Base-by-base conservation (phyloP, 2,329 filamentous ascomycete species). In the Trichoderma cornu-damae region DNA sequence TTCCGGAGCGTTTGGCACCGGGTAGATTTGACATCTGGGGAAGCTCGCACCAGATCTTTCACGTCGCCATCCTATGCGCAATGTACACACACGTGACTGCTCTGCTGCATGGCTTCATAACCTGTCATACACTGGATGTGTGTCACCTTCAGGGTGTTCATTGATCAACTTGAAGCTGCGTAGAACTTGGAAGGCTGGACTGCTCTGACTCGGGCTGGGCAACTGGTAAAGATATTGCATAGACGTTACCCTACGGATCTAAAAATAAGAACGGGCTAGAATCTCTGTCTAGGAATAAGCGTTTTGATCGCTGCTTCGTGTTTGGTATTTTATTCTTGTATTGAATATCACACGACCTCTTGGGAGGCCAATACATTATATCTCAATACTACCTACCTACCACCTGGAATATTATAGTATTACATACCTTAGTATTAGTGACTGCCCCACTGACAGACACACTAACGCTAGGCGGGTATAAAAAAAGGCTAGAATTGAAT, bases 1-100 rank as follows among this genome's bases (percentile, higher is more conserved):
- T 51, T 42, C 48, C 48, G 4, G 48, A 40, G 48, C 48, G 48
- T 42, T 51, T 51, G 26, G 2, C 35, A 3, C 48, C 48, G 2
- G 48, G 48, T 8, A 51, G 8, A 18, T 51, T 51, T 16, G 48
- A 51, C 9, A 51, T 51, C 11, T 51, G 37, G 37, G 48, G 35
- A 32, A 51, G 35, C 35, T 30, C 24, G 26, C 48, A 51, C 26
- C 48, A 51, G 35, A 30, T 40, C 48, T 51, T 51, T 16, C 48
- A 51, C 22, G 26, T 51, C 12, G 48, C 48, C 48, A 51, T 51
- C 16, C 32, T 51, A 51, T 51, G 48, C 16, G 48, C 48, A 12
- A 51, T 51, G 48, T 40, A 40, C 24, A 20, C 48, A 42, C 48
- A 51, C 12, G 35, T 51, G 24, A 51, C 48, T 1, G 48, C 48